Conservation (phyloP, 75 land plant species). For the Pinus albicaulis region DNA sequence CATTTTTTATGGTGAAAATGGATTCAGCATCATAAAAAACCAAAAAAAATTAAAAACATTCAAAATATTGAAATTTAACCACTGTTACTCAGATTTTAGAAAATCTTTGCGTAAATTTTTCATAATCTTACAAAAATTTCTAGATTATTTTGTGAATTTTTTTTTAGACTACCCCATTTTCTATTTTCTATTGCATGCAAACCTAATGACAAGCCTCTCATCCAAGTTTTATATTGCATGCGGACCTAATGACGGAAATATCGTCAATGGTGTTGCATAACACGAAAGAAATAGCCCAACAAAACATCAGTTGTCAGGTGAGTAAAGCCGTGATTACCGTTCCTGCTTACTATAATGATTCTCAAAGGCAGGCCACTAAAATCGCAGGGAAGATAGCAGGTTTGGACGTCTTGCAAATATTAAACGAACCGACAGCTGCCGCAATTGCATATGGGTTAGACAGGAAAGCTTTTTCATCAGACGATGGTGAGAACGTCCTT, state of each 20-base stretch:
- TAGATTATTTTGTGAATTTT: no score
- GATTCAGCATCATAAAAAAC: no score
- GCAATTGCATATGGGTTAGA: conserved; percentile 37
- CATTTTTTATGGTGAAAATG: no score
- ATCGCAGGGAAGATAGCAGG: conserved; percentile 76
- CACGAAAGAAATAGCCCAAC: conserved; percentile 27
- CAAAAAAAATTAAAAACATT: no score
- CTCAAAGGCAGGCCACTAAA: conserved; percentile 68
- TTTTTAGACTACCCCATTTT: no score
- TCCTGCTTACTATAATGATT: conserved; percentile 20
- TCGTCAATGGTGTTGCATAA: conserved; percentile 26
- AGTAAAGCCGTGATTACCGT: conserved; percentile 32
- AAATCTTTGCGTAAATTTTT: no score
- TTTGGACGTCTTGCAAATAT: conserved; percentile 61
- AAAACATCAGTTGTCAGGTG: conserved; percentile 12
- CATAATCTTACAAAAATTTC: no score
- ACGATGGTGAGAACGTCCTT: conserved; percentile 6
- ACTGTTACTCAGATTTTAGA: no score
- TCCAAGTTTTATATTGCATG: no score
- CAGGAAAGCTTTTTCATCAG: conserved; percentile 7
- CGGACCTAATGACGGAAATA: conserved; percentile 15
- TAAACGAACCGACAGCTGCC: conserved; percentile 46
- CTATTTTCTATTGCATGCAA: conserved; percentile 25
- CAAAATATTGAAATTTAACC: no score
- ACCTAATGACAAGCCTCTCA: conserved; percentile 31